A percentile compares a stretch with the other conserved stretches of the same genome.
Conservation (phyloP, 352 stramenopile species). For the Globisporangium cylindrosporum region DNA sequence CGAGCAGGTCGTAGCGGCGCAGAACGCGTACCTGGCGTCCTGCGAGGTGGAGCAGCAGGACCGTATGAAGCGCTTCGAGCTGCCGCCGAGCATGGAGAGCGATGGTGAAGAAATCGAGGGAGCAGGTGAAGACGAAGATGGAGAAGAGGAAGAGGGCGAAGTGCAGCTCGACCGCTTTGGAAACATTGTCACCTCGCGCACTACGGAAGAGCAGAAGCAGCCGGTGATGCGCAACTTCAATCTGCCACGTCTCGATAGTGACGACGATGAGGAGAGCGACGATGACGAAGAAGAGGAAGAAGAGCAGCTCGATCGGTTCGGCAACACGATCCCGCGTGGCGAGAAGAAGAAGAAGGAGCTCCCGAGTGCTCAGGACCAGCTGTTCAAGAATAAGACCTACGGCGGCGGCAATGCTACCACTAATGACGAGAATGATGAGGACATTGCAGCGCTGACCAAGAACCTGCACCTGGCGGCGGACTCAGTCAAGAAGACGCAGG, state of each 20-base stretch:
- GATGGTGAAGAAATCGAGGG: slow-evolving; percentile 39
- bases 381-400: slow-evolving; percentile 57
- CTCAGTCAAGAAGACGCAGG: slow-evolving; percentile 62
- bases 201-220: not conserved
- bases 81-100: slow-evolving; percentile 63
- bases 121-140: slow-evolving; percentile 28
- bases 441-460: slow-evolving; percentile 52
- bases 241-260: slow-evolving; percentile 20
- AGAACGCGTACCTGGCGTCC: slow-evolving; percentile 62
- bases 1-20: slow-evolving; percentile 70
- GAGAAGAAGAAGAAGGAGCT: slow-evolving; percentile 18
- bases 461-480: slow-evolving; percentile 51
- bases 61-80: slow-evolving; percentile 43
- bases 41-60: slow-evolving; percentile 64
- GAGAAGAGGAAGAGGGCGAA: slow-evolving; percentile 11
- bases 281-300: slow-evolving; percentile 24
- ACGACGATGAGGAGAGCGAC: slow-evolving; percentile 23
- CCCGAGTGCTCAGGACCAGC: slow-evolving; percentile 27
- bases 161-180: slow-evolving; percentile 20
- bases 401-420: not conserved
- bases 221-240: slow-evolving; percentile 25
- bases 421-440: slow-evolving; percentile 28
- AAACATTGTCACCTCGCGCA: not conserved
- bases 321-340: slow-evolving; percentile 8
- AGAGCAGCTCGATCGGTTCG: slow-evolving; percentile 20